Percentiles rank a stretch among this genome's conserved stretches.
Evolutionary conservation across 768 basidiomycete species (phyloP).

Genomic region (Lactifluus piperatus): DNA sequence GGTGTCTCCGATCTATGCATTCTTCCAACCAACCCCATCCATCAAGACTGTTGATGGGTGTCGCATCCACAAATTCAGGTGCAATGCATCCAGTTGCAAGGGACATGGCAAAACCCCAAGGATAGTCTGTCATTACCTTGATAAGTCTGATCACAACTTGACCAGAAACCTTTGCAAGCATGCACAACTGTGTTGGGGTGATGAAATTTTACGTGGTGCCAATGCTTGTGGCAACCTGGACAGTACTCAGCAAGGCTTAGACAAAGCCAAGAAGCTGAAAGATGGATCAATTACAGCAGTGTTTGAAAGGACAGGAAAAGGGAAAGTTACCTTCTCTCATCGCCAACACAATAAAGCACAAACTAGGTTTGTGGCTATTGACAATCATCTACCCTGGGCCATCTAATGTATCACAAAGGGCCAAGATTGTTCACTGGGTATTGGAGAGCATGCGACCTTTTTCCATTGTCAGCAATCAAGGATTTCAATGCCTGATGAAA

Average conservation of each 20-base stretch:
- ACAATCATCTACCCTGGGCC: no score
- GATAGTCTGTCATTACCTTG: no score
- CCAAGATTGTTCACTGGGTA: slow-evolving; percentile 33
- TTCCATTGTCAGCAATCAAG: slow-evolving; percentile 28
- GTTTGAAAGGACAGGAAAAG: background rate
- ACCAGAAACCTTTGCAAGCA: background rate
- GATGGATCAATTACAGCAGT: background rate
- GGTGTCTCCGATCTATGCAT: background rate
- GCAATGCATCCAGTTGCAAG: background rate
- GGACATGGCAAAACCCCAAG: background rate
- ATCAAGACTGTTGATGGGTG: background rate
- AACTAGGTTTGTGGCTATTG: no score
- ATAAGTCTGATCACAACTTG: background rate
- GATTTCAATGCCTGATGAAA: slow-evolving; percentile 27
- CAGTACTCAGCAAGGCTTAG: background rate
- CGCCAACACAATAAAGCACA: no score
- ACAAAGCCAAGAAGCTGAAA: background rate
- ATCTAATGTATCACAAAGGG: no score
- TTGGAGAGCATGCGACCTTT: slow-evolving; percentile 28
- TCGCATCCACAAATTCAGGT: background rate
- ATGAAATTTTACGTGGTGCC: background rate
- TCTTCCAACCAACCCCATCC: background rate
- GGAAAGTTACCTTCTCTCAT: background rate
- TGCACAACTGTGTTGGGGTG: background rate
- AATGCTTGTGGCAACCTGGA: background rate